Evolutionary conservation across 345 rosid genomes (phyloP).

Genomic region (Trapa incisa): DNA sequence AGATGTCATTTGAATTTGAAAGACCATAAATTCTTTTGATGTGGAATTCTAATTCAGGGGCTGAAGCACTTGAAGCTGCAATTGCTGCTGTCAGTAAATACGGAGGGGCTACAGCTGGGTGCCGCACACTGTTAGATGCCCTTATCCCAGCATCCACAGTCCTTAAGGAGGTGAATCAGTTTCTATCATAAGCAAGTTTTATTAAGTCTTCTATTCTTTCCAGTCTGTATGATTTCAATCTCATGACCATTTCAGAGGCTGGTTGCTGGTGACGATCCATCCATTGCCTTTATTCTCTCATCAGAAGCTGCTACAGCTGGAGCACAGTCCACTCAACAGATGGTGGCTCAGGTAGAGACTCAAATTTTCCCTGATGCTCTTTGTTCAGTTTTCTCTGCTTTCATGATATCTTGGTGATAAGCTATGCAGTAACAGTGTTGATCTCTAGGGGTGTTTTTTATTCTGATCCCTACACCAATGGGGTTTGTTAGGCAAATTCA

Average conservation of each 20-base stretch:
- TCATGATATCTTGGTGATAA: not conserved
- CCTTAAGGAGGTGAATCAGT: slow-evolving; percentile 55
- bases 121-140: slow-evolving; percentile 84
- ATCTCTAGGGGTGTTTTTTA: not conserved
- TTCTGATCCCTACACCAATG: not conserved
- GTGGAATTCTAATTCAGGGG: slow-evolving; percentile 43
- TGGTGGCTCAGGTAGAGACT: slow-evolving; percentile 79
- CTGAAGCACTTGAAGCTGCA: slow-evolving; percentile 71
- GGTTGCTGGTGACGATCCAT: slow-evolving; percentile 58
- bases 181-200: not conserved
- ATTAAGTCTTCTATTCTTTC: not conserved
- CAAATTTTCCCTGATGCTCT: not conserved
- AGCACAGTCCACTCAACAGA: slow-evolving; percentile 73
- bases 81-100: slow-evolving; percentile 80
- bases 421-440: not conserved
- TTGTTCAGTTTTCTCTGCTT: not conserved
- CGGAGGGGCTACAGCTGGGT: slow-evolving; percentile 90
- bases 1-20: slow-evolving; percentile 4
- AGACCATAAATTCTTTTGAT: slow-evolving; percentile 5
- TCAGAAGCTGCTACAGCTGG: slow-evolving; percentile 77
- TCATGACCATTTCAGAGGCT: slow-evolving; percentile 41
- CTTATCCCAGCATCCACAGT: slow-evolving; percentile 77
- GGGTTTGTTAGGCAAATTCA: not conserved
- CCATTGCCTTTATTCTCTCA: slow-evolving; percentile 53
- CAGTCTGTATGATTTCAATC: not conserved